These are phyloP conservation scores for Orbilia javanica DNA, from an alignment of 2,329 filamentous ascomycete species.

Conservation along the genomic window DNA sequence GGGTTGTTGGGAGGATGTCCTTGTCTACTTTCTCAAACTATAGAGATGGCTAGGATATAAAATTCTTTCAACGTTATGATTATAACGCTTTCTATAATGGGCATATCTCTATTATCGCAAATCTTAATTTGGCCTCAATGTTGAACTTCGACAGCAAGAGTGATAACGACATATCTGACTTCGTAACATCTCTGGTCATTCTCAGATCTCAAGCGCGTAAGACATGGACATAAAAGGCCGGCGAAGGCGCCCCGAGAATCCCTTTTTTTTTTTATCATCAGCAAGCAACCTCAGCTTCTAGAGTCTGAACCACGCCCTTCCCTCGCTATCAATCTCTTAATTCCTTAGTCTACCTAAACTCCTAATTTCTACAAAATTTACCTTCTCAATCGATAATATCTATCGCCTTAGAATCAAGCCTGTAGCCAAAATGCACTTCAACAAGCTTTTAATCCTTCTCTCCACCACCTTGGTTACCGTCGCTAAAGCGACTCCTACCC, in stretches of 20 bases:
- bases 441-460: slow-evolving; percentile 18
- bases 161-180: background rate
- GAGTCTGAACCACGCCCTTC: background rate
- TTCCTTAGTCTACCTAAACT: background rate
- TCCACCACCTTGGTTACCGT: slow-evolving; percentile 16
- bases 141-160: background rate
- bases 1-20: background rate
- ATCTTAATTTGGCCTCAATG: background rate
- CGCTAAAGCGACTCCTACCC: slow-evolving; percentile 6
- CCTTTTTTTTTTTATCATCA: background rate
- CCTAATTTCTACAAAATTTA: background rate
- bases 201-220: background rate
- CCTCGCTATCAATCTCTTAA: background rate
- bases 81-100: background rate
- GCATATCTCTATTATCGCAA: background rate
- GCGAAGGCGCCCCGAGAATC: background rate
- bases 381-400: background rate
- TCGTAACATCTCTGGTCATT: background rate
- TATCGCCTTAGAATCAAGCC: background rate
- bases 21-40: background rate
- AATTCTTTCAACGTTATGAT: background rate
- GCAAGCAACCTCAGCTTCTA: slow-evolving; percentile 6
- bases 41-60: background rate
- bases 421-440: slow-evolving; percentile 20
- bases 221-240: background rate